A percentile compares a stretch with the other conserved stretches of the same genome.
These are phyloP conservation scores for Aureobasidium lini DNA, from an alignment of 2,329 filamentous ascomycete species.

Conservation along the genomic window DNA sequence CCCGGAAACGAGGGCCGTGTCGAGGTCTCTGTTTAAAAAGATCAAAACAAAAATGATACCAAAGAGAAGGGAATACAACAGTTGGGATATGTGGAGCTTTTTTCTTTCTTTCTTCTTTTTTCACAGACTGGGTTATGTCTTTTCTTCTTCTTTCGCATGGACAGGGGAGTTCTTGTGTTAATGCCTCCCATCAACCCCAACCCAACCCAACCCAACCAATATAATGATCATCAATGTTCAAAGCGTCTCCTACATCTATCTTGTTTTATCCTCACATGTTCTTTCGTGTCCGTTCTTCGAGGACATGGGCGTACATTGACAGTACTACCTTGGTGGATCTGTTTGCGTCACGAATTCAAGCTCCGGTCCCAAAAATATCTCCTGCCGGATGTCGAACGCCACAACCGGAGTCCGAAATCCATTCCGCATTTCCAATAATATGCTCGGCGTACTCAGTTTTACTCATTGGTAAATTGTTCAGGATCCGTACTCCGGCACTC, in stretches of 20 bases:
- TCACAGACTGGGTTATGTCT: constrained; percentile 4
- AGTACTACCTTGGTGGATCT: no score
- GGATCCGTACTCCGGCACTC: no score
- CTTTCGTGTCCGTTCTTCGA: no score
- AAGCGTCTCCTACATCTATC: not conserved
- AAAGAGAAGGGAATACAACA: constrained; percentile 4
- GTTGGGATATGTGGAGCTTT: constrained; percentile 7
- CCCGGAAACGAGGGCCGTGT: constrained; percentile 78
- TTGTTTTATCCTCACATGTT: not conserved
- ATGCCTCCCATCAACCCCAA: not conserved
- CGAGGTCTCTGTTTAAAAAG: constrained; percentile 51
- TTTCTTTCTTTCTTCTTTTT: constrained; percentile 2
- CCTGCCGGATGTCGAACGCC: no score
- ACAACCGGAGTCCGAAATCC: no score
- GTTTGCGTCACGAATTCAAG: no score
- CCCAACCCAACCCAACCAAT: not conserved
- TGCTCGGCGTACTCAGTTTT: no score
- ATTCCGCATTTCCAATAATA: no score
- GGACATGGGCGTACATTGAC: no score
- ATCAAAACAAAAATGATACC: constrained; percentile 10
- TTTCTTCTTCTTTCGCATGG: constrained; percentile 10
- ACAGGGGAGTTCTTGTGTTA: not conserved
- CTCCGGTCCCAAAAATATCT: no score
- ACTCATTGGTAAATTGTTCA: no score
- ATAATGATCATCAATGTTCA: constrained; percentile 9